Evolutionary conservation across 805 yeast species (phyloP).

Genomic region (Ogataea methylovora): DNA sequence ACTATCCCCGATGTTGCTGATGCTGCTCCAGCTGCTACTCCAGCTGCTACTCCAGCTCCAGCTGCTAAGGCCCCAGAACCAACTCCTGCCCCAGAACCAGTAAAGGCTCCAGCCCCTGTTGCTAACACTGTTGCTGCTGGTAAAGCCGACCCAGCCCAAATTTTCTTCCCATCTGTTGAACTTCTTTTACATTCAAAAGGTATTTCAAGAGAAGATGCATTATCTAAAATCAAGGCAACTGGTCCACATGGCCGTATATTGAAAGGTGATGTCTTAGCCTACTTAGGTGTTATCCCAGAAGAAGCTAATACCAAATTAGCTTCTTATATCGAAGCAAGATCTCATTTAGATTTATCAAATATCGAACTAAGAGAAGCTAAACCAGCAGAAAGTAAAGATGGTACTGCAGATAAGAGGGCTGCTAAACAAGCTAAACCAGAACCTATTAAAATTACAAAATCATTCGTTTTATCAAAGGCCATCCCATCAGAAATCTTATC

Average conservation of each 20-base stretch:
- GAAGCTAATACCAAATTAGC: constrained; percentile 48
- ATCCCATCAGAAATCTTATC: constrained; percentile 23
- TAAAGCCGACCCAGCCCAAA: constrained; percentile 59
- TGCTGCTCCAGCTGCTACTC: constrained; percentile 16
- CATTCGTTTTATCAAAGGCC: constrained; percentile 22
- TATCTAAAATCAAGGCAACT: constrained; percentile 65
- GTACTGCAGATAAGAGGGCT: constrained; percentile 4
- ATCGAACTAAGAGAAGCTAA: constrained; percentile 39
- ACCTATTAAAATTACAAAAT: constrained; percentile 25
- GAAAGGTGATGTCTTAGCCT: constrained; percentile 87
- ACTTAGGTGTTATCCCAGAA: constrained; percentile 61
- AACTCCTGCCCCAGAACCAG: constrained; percentile 36
- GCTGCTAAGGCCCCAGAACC: constrained; percentile 12
- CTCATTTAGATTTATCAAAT: constrained; percentile 66
- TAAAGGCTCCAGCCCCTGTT: constrained; percentile 28
- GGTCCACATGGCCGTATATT: constrained; percentile 86
- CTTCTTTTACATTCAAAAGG: constrained; percentile 51
- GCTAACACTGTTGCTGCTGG: constrained; percentile 14
- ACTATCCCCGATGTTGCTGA: constrained; percentile 45
- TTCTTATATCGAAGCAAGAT: constrained; percentile 44
- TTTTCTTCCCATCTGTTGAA: constrained; percentile 73
- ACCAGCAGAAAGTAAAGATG: constrained; percentile 11
- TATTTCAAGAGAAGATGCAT: constrained; percentile 65
- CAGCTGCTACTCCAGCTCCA: constrained; percentile 12
- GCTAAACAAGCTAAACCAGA: constrained; percentile 23